Percentiles rank a stretch among this genome's conserved stretches.
Evolutionary conservation across 2,329 filamentous ascomycete species (phyloP).

Genomic region (Diaporthe sp.): DNA sequence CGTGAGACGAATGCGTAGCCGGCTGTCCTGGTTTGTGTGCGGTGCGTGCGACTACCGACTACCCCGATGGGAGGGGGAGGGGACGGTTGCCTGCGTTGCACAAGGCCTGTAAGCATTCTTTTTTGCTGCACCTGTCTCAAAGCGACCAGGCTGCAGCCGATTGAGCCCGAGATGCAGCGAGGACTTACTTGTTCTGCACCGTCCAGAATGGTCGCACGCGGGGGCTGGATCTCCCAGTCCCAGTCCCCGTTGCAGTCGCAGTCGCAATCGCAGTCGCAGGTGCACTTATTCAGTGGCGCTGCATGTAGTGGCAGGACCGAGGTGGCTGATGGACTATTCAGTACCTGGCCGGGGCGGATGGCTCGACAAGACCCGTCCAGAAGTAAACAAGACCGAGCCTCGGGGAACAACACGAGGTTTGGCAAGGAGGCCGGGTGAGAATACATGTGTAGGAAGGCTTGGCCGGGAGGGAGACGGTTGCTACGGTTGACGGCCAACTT

Average conservation of each 20-base stretch:
- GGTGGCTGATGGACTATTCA: neutral
- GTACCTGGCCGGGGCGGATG: neutral
- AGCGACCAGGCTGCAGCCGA: constrained; percentile 18
- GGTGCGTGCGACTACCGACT: constrained; percentile 1
- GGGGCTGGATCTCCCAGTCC: neutral
- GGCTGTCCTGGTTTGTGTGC: constrained; percentile 6
- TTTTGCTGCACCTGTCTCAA: constrained; percentile 21
- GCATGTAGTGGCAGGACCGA: constrained; percentile 1
- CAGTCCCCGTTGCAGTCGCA: neutral
- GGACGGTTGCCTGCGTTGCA: constrained; percentile 7
- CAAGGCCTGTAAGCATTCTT: constrained; percentile 15
- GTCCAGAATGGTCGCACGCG: neutral
- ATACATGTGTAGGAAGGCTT: neutral
- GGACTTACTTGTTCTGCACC: constrained; percentile 15
- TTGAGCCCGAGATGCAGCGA: neutral
- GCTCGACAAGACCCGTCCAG: neutral
- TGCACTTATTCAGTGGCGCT: constrained; percentile 18
- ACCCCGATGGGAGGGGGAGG: constrained; percentile 5
- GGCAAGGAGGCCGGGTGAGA: neutral
- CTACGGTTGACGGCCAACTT: neutral
- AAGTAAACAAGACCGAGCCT: neutral
- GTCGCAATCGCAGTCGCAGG: neutral
- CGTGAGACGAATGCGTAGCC: constrained; percentile 15
- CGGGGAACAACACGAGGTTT: neutral
- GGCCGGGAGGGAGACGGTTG: neutral